Evolutionary conservation across 192 early-diverging fungal species (phyloP).

Genomic region (Linderina pennispora): DNA sequence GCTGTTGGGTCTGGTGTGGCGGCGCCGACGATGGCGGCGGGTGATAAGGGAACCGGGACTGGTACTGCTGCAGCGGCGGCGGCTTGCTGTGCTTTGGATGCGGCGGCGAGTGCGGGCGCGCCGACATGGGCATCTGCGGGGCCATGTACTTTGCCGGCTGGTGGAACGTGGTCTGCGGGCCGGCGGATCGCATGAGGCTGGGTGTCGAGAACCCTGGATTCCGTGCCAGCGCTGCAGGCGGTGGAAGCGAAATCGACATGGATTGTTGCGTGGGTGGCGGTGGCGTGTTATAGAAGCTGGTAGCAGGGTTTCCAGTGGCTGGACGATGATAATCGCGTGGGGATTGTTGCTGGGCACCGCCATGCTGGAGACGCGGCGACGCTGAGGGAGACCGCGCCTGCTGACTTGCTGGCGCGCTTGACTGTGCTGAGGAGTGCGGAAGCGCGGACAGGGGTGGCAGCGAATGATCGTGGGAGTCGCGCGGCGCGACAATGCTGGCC

Average conservation of each 20-base stretch:
- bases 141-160: too few species aligned
- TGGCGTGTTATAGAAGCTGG: slow-evolving; percentile 6
- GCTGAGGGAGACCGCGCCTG: not conserved
- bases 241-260: slow-evolving; percentile 4
- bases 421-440: too few species aligned
- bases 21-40: slow-evolving; percentile 11
- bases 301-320: slow-evolving; percentile 5
- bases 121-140: slow-evolving; percentile 12
- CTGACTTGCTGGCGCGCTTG: too few species aligned
- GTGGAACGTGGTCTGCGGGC: too few species aligned
- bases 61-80: not conserved
- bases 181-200: too few species aligned
- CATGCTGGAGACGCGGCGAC: not conserved
- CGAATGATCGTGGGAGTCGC: not conserved
- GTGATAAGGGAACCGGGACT: too few species aligned
- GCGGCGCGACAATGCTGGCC: too few species aligned
- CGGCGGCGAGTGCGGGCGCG: slow-evolving; percentile 2
- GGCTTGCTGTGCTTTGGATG: not conserved
- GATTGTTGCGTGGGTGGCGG: slow-evolving; percentile 4
- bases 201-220: slow-evolving; percentile 5
- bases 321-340: slow-evolving; percentile 6
- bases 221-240: slow-evolving; percentile 5
- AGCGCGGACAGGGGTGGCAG: too few species aligned
- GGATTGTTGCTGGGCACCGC: not conserved
- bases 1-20: slow-evolving; percentile 4